These are phyloP conservation scores for Fusarium staphyleae DNA, from an alignment of 2,329 filamentous ascomycete genomes.

Conservation along the genomic window DNA sequence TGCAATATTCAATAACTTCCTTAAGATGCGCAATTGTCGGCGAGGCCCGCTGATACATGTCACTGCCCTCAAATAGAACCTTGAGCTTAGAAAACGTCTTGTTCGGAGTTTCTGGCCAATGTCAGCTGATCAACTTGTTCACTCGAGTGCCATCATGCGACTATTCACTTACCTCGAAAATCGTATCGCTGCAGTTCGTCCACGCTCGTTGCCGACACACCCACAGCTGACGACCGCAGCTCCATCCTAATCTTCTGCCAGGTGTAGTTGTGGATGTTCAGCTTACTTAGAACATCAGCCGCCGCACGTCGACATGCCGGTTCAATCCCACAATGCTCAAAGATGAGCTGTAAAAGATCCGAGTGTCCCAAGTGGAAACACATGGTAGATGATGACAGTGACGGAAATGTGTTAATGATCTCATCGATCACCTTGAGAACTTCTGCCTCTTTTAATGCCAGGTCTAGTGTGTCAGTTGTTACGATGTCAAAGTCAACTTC, in stretches of 20 bases:
- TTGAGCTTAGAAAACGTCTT: constrained; percentile 67
- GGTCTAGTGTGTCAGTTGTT: constrained; percentile 79
- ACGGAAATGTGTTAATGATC: constrained; percentile 81
- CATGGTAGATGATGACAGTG: constrained; percentile 74
- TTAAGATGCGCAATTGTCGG: constrained; percentile 81
- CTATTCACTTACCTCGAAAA: constrained; percentile 70
- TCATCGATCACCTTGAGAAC: constrained; percentile 95
- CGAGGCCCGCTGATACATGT: constrained; percentile 76
- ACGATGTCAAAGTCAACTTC: constrained; percentile 98
- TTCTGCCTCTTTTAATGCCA: constrained; percentile 91
- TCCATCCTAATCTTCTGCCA: constrained; percentile 87
- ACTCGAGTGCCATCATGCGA: neutral
- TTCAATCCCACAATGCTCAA: constrained; percentile 86
- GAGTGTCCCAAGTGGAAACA: constrained; percentile 93
- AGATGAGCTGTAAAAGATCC: constrained; percentile 83
- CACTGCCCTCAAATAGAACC: constrained; percentile 66
- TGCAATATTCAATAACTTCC: constrained; percentile 77
- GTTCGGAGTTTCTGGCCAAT: constrained; percentile 56
- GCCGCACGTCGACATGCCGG: constrained; percentile 70
- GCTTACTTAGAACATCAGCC: constrained; percentile 83
- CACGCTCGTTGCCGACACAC: constrained; percentile 85
- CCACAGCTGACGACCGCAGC: constrained; percentile 79
- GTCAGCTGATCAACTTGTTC: constrained; percentile 23
- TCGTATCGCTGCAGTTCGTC: constrained; percentile 92
- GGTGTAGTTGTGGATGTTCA: constrained; percentile 81